These are phyloP conservation scores for Luvunga scandens DNA, from an alignment of 345 rosid genomes.

Conservation along the genomic window DNA sequence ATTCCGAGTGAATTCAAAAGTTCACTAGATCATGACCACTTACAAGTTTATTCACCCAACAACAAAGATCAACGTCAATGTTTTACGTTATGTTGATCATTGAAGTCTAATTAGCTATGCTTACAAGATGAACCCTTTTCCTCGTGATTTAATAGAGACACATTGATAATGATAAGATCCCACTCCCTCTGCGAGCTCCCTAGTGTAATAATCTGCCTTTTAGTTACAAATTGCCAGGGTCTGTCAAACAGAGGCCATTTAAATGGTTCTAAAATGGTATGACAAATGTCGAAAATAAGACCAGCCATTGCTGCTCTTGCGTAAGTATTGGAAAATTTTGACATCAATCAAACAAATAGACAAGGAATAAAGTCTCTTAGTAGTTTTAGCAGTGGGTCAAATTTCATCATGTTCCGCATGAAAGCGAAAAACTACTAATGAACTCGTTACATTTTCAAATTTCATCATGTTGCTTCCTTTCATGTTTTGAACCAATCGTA, in stretches of 20 bases:
- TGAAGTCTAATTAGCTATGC: neutral
- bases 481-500: constrained; percentile 19
- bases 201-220: neutral
- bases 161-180: neutral
- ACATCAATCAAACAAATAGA: neutral
- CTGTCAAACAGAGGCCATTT: neutral
- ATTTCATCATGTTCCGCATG: neutral
- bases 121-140: neutral
- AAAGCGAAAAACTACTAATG: neutral
- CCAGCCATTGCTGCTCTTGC: neutral
- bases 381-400: neutral
- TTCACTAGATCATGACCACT: neutral
- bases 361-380: neutral
- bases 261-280: neutral
- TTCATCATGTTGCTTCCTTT: constrained; percentile 37
- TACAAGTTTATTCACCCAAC: neutral
- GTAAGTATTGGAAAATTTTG: neutral
- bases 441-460: constrained; percentile 16
- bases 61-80: neutral
- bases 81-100: neutral
- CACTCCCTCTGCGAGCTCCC: neutral
- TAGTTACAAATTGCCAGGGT: neutral
- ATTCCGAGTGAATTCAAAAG: neutral
- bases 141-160: neutral
- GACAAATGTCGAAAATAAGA: neutral